phyloP scores from a whole-genome alignment of 108 stramenopile genomes.

The Nitzschia sp. region DNA sequence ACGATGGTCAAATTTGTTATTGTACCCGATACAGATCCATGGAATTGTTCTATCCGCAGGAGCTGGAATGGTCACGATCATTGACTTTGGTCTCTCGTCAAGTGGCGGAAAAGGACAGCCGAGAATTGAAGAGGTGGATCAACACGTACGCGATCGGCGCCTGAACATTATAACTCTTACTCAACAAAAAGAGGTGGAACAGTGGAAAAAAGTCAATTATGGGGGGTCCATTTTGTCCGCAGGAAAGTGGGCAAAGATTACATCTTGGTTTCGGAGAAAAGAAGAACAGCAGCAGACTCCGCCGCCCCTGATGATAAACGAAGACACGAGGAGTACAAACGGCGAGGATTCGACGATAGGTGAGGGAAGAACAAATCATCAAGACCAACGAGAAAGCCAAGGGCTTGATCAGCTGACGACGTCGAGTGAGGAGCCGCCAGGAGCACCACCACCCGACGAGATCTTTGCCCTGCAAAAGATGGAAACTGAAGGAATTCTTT shows the following conservation, averaged over 20 bases:
- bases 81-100: slow-evolving; percentile 52
- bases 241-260: slow-evolving; percentile 9
- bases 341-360: background rate
- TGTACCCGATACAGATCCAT: slow-evolving; percentile 65
- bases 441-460: background rate
- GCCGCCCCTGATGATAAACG: background rate
- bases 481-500: background rate
- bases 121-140: background rate
- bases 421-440: background rate
- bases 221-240: background rate
- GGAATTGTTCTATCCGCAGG: slow-evolving; percentile 47
- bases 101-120: slow-evolving; percentile 11
- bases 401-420: background rate
- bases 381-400: background rate
- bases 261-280: slow-evolving; percentile 8
- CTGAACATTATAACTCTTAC: slow-evolving; percentile 18
- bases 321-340: background rate
- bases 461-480: background rate
- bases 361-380: background rate
- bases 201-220: slow-evolving; percentile 32
- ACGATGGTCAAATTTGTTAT: slow-evolving; percentile 51
- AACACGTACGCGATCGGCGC: slow-evolving; percentile 1
- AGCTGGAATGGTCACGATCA: slow-evolving; percentile 32
- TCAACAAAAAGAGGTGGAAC: slow-evolving; percentile 8
- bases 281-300: background rate